Conservation (phyloP, 805 yeast genomes). For the Alloascoidea hylecoeti region DNA sequence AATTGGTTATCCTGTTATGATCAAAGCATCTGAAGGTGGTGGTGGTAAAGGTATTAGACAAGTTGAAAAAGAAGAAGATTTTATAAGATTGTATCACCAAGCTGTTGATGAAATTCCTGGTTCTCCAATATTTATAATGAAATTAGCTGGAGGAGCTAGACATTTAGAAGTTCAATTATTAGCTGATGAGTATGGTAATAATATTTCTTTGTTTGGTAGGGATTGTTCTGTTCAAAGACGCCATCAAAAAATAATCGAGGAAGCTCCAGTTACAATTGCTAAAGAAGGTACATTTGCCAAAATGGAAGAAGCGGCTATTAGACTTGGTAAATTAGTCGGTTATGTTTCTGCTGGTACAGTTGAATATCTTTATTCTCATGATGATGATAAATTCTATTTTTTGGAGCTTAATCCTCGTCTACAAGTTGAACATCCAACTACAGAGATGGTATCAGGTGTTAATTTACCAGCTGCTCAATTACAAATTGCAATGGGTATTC, state of each 20-base stretch:
- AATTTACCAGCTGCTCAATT: slow-evolving; percentile 97
- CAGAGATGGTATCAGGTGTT: slow-evolving; percentile 98
- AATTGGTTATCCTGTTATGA: slow-evolving; percentile 97
- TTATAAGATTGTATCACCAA: slow-evolving; percentile 66
- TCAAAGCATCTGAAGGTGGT: slow-evolving; percentile 99
- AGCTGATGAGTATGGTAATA: slow-evolving; percentile 97
- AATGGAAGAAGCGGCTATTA: slow-evolving; percentile 96
- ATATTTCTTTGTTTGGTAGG: slow-evolving; percentile 94
- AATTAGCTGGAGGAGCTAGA: slow-evolving; percentile 93
- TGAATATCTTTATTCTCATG: slow-evolving; percentile 88
- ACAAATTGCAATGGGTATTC: slow-evolving; percentile 99
- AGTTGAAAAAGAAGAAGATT: slow-evolving; percentile 76
- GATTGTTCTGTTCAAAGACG: slow-evolving; percentile 99
- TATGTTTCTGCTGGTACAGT: slow-evolving; percentile 99
- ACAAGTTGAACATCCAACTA: slow-evolving; percentile 99
- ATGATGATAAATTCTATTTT: slow-evolving; percentile 91
- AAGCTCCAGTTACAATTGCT: slow-evolving; percentile 97
- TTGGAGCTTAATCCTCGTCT: slow-evolving; percentile 95
- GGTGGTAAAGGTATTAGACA: slow-evolving; percentile 99
- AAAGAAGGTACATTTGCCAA: slow-evolving; percentile 67
- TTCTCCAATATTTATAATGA: slow-evolving; percentile 96
- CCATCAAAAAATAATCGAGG: slow-evolving; percentile 97
- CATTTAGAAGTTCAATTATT: slow-evolving; percentile 95
- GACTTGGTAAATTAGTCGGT: slow-evolving; percentile 93
- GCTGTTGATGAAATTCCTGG: slow-evolving; percentile 98